A percentile compares a stretch with the other conserved stretches of the same genome.
phyloP scores from a whole-genome alignment of 2,329 filamentous ascomycete species.

The Colletotrichum echinochloae region DNA sequence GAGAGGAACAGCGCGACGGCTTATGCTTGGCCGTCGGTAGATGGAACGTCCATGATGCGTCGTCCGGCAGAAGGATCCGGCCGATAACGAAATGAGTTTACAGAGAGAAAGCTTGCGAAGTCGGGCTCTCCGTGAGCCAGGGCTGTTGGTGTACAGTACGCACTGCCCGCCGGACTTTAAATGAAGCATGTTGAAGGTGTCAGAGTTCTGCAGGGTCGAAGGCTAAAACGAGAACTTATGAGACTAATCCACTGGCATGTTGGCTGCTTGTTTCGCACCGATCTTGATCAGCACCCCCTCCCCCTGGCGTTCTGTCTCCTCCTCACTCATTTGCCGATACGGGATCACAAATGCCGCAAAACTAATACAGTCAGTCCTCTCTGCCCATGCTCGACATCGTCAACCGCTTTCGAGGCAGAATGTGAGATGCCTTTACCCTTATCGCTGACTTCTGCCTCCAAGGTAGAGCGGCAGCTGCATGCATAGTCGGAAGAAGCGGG shows the following conservation, averaged over 20 bases:
- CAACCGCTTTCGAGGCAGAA: background rate
- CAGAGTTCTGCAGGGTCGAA: background rate
- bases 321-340: background rate
- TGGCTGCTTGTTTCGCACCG: background rate
- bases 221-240: background rate
- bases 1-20: background rate
- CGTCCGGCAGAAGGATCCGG: background rate
- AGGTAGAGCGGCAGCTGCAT: background rate
- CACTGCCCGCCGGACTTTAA: too few species aligned
- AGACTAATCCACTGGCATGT: background rate
- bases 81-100: too few species aligned
- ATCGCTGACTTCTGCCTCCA: too few species aligned
- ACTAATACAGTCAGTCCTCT: background rate
- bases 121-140: too few species aligned
- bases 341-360: background rate
- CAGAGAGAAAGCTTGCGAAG: background rate
- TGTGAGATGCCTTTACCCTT: background rate
- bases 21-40: too few species aligned
- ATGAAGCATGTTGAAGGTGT: background rate
- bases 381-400: background rate
- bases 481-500: background rate
- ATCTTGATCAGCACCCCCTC: background rate
- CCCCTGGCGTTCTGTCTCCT: too few species aligned
- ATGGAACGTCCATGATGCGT: background rate
- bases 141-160: too few species aligned